Percentiles rank a stretch among this genome's conserved stretches.
Evolutionary conservation across 2,329 filamentous ascomycete species (phyloP).

Genomic region (Diaporthe capsici): DNA sequence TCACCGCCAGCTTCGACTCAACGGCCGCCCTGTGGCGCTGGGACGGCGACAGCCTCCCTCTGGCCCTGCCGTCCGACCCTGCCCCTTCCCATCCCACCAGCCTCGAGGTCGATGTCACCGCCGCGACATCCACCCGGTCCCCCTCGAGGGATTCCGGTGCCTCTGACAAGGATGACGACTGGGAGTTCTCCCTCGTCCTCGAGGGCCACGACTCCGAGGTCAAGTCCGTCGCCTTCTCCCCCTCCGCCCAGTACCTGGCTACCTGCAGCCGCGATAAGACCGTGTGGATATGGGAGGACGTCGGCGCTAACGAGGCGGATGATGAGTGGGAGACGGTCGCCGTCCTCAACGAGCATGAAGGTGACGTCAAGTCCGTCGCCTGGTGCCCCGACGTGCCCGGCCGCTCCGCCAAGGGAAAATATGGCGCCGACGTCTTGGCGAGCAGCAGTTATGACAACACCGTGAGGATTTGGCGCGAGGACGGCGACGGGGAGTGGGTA

Average conservation of each 20-base stretch:
- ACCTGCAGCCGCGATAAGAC: conserved; percentile 94
- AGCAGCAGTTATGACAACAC: conserved; percentile 96
- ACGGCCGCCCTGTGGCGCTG: conserved; percentile 88
- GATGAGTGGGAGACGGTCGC: conserved; percentile 98
- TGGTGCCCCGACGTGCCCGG: conserved; percentile 84
- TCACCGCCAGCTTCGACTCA: conserved; percentile 94
- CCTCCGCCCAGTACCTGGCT: conserved; percentile 83
- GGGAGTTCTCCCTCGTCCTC: conserved; percentile 91
- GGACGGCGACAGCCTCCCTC: conserved; percentile 60
- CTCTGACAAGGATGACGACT: conserved; percentile 70
- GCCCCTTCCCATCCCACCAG: conserved; percentile 44
- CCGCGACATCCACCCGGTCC: conserved; percentile 44
- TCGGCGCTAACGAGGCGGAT: conserved; percentile 79
- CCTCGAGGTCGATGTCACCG: conserved; percentile 61
- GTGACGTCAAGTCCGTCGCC: conserved; percentile 92
- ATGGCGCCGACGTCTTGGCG: conserved; percentile 80
- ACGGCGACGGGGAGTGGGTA: conserved; percentile 90
- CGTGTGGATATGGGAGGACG: conserved; percentile 99
- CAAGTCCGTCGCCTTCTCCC: conserved; percentile 82
- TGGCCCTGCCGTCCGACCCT: conserved; percentile 43
- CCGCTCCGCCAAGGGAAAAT: conserved; percentile 60
- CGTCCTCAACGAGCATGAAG: conserved; percentile 93
- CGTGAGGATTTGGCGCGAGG: conserved; percentile 89
- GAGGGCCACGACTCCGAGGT: conserved; percentile 97
- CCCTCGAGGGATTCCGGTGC: conserved; percentile 49